Percentiles rank a stretch among this genome's conserved stretches.
Conservation (phyloP, 495 filamentous ascomycete species). For the Podospora sp. region DNA sequence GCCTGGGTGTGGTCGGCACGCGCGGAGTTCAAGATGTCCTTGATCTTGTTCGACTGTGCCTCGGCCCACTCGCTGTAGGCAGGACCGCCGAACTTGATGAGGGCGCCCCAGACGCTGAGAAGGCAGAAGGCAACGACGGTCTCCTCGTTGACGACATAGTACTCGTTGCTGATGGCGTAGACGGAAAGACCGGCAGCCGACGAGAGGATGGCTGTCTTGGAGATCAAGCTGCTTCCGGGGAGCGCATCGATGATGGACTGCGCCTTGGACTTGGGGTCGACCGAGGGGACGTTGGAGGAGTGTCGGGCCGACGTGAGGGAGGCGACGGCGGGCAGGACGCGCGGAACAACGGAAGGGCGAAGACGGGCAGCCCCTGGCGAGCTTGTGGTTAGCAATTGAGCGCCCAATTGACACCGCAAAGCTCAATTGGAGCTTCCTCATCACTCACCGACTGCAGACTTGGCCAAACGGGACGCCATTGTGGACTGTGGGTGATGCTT, state of each 20-base stretch:
- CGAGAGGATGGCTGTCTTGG: slow-evolving; percentile 95
- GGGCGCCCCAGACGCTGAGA: slow-evolving; percentile 82
- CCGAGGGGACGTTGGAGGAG: slow-evolving; percentile 73
- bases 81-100: slow-evolving; percentile 90
- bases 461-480: slow-evolving; percentile 96
- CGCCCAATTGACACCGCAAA: slow-evolving; percentile 27
- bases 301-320: slow-evolving; percentile 64
- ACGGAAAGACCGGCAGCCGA: slow-evolving; percentile 86
- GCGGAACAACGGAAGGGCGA: slow-evolving; percentile 70
- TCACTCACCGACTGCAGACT: slow-evolving; percentile 83
- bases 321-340: slow-evolving; percentile 71
- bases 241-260: slow-evolving; percentile 91
- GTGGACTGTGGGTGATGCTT: slow-evolving; percentile 57
- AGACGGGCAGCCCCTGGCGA: slow-evolving; percentile 79
- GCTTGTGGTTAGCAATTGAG: slow-evolving; percentile 21
- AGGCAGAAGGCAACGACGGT: slow-evolving; percentile 86
- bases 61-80: slow-evolving; percentile 92
- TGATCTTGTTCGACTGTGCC: slow-evolving; percentile 81
- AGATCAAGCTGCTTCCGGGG: slow-evolving; percentile 79
- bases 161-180: slow-evolving; percentile 97
- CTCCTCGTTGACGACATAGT: slow-evolving; percentile 99
- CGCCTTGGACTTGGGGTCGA: slow-evolving; percentile 91
- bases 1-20: slow-evolving; percentile 92
- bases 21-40: slow-evolving; percentile 88
- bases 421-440: slow-evolving; percentile 9